phyloP scores from a whole-genome alignment of 1,139 yeast species.

The Candida dubliniensis region DNA sequence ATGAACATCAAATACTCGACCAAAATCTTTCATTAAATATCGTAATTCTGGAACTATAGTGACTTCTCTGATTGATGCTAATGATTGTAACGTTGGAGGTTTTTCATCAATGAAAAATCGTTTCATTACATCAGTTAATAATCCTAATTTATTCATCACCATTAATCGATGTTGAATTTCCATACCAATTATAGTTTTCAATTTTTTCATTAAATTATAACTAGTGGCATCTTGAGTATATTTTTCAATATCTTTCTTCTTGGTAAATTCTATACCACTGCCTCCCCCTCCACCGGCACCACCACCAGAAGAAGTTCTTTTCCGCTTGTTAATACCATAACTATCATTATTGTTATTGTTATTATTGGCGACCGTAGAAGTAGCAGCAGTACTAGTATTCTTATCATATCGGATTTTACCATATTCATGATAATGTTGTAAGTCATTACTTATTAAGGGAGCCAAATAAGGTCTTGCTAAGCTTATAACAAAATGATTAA shows the following conservation, averaged over 20 bases:
- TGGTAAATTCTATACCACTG: constrained; percentile 3
- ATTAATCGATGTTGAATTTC: constrained; percentile 85
- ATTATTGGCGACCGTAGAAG: constrained; percentile 4
- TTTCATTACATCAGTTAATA: constrained; percentile 68
- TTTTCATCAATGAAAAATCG: constrained; percentile 85
- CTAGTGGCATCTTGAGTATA: constrained; percentile 30
- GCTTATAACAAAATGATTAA: constrained; percentile 86
- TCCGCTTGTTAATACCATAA: constrained; percentile 4
- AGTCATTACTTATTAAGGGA: constrained; percentile 79
- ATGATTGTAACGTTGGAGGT: constrained; percentile 63
- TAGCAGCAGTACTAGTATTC: not conserved
- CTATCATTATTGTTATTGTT: not conserved
- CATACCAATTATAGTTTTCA: constrained; percentile 42
- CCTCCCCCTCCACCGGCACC: constrained; percentile 12
- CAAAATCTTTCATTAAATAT: constrained; percentile 65
- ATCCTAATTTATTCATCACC: constrained; percentile 74
- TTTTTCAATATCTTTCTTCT: constrained; percentile 20
- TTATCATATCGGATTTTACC: constrained; percentile 31
- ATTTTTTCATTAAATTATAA: constrained; percentile 33
- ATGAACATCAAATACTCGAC: constrained; percentile 74
- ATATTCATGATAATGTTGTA: constrained; percentile 55
- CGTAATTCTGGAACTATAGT: constrained; percentile 88
- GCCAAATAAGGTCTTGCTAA: constrained; percentile 92
- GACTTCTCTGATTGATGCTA: constrained; percentile 61
- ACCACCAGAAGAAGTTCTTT: constrained; percentile 8